phyloP scores from a whole-genome alignment of 352 stramenopile species.

The Pythium folliculosum region DNA sequence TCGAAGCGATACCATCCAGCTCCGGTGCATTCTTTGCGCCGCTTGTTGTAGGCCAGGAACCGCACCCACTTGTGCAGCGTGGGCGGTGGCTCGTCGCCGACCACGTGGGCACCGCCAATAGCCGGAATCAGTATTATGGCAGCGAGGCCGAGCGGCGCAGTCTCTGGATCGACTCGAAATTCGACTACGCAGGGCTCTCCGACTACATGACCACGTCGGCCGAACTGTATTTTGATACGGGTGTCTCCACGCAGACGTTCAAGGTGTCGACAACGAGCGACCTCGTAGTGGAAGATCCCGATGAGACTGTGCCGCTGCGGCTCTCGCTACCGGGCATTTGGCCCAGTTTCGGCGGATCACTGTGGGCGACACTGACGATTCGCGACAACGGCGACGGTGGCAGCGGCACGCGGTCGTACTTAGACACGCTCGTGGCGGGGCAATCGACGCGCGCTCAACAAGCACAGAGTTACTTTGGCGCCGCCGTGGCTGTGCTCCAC shows the following conservation, averaged over 20 bases:
- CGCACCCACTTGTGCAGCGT: conserved; percentile 67
- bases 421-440: conserved; percentile 55
- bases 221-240: conserved; percentile 64
- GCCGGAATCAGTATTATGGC: conserved; percentile 91
- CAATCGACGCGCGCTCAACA: conserved; percentile 31
- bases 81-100: conserved; percentile 59
- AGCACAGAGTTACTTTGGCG: conserved; percentile 45
- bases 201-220: conserved; percentile 85
- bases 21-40: conserved; percentile 53
- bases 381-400: conserved; percentile 91
- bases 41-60: conserved; percentile 64
- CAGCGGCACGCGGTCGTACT: conserved; percentile 66
- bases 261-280: conserved; percentile 89
- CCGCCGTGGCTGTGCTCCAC: conserved; percentile 61
- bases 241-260: conserved; percentile 58
- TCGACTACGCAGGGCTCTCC: conserved; percentile 88
- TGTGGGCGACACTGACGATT: conserved; percentile 90
- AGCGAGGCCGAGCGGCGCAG: conserved; percentile 68
- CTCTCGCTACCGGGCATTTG: conserved; percentile 93
- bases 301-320: conserved; percentile 90
- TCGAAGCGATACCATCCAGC: conserved; percentile 53
- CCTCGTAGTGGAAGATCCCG: conserved; percentile 87
- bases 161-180: conserved; percentile 76
- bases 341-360: conserved; percentile 81
- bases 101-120: conserved; percentile 84